Percentiles rank a stretch among this genome's conserved stretches.
phyloP scores from a whole-genome alignment of 345 rosid genomes.

The Syzygium jambos region DNA sequence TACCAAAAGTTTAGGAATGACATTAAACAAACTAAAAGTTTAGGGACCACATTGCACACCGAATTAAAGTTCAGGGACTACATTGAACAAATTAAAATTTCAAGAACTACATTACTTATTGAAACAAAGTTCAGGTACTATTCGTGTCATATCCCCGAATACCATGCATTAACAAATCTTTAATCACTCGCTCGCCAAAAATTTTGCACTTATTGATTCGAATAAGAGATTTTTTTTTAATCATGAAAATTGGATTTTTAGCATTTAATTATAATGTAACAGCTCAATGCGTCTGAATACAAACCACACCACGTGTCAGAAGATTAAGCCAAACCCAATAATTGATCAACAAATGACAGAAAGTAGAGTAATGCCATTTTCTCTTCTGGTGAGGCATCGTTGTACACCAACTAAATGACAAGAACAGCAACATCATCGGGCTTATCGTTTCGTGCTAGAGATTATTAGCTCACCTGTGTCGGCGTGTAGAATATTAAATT shows the following conservation, averaged over 20 bases:
- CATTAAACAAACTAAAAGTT: neutral
- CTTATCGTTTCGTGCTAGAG: neutral
- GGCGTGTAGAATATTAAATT: neutral
- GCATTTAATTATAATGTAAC: neutral
- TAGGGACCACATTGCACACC: fast-evolving
- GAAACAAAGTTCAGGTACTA: neutral
- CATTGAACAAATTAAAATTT: neutral
- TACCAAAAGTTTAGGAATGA: fast-evolving
- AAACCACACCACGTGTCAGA: neutral
- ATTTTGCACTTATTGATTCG: neutral
- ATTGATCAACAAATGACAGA: neutral
- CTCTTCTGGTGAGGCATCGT: neutral
- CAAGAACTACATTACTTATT: neutral
- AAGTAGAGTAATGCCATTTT: neutral
- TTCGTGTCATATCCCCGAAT: neutral
- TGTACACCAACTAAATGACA: neutral
- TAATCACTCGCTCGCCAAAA: neutral
- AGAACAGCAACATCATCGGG: neutral
- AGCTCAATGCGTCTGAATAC: neutral
- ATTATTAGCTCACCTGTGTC: neutral
- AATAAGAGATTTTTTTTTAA: neutral
- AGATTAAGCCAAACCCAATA: neutral
- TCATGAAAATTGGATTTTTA: neutral
- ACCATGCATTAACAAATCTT: neutral
- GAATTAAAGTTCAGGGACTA: neutral